Base-by-base conservation (phyloP, 1,284 basidiomycete species). In the Spongispora temasekensis region DNA sequence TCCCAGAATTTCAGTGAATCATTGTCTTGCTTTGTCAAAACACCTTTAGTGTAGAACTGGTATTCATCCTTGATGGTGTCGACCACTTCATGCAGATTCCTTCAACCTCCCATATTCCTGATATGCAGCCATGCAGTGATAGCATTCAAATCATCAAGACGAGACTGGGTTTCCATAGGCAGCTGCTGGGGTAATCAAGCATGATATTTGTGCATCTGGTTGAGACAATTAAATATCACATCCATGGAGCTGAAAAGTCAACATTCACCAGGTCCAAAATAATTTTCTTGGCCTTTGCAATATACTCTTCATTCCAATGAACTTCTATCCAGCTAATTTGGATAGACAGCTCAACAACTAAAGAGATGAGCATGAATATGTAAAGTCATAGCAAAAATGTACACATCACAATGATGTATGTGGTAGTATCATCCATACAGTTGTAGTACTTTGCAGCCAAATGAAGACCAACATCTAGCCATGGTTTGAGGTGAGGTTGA, bases 291-390 rank as follows among this genome's bases (percentile, higher is more conserved):
- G 57, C 27, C n/a, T 21, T n/a, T 35, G 2, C 28, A 4, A 53
- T 25, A 15, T 30, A 54, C n/a, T 17, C 50, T 30, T 37, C 35
- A 6, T 42, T 51, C 51, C 50, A 54, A 21, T 54, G 34, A 19
- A 54, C 35, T 44, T 44, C 37, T 7, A 58, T 58, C 57, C 57
- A 58, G 4, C 19, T 54, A 13, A 58, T 32, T 10, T 35, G 37
- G 5, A 54, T 53, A 35, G 50, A 31, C 4, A 15, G 51, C 35
- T 58, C 50, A 10, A 53, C 23, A 15, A 58, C 57, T 58, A 30
- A 48, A 48, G 27, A 25, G 37, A 12, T 40, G 37, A 40, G 37
- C 21, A n/a, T 21, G 37, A n/a, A 40, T 40, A 17, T 40, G n/a
- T n/a, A 40, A 40, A n/a, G 19, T 2, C 19, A 40, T n/a, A 40